Conservation (phyloP, 2,329 filamentous ascomycete genomes). For the Stemphylium vesicarium region DNA sequence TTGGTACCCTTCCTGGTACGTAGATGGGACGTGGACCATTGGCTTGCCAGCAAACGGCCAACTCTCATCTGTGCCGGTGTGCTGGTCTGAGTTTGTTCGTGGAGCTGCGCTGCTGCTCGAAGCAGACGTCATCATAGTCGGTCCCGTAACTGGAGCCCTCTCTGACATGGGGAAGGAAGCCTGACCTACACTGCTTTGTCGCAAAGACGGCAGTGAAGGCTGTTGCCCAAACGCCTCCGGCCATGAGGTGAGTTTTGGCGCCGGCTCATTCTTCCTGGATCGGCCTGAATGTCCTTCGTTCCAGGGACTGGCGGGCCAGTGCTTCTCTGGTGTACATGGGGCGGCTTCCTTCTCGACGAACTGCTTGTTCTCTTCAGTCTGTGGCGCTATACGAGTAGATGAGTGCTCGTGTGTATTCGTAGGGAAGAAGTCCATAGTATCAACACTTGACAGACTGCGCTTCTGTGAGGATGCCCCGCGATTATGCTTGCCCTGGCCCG, state of each 20-base stretch:
- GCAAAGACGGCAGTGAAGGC: slow-evolving; percentile 25
- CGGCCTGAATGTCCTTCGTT: slow-evolving; percentile 35
- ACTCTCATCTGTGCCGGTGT: slow-evolving; percentile 26
- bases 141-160: slow-evolving; percentile 9
- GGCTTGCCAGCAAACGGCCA: slow-evolving; percentile 32
- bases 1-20: slow-evolving; percentile 49
- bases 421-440: slow-evolving; percentile 52
- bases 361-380: slow-evolving; percentile 16
- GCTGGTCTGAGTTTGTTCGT: slow-evolving; percentile 24
- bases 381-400: slow-evolving; percentile 42
- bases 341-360: slow-evolving; percentile 23
- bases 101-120: slow-evolving; percentile 18
- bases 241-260: slow-evolving; percentile 39
- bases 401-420: slow-evolving; percentile 51
- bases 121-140: slow-evolving; percentile 13
- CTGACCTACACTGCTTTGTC: slow-evolving; percentile 16
- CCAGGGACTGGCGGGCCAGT: slow-evolving; percentile 46
- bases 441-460: slow-evolving; percentile 48
- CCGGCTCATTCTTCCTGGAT: slow-evolving; percentile 27
- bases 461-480: slow-evolving; percentile 36
- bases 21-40: slow-evolving; percentile 33
- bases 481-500: slow-evolving; percentile 20
- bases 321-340: slow-evolving; percentile 47
- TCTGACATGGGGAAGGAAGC: slow-evolving; percentile 6
- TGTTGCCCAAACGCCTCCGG: slow-evolving; percentile 40